Evolutionary conservation across 1,284 basidiomycete genomes (phyloP), one percentile per base, ranked within the genome.

Genomic region (Ganoderma multipileum): DNA sequence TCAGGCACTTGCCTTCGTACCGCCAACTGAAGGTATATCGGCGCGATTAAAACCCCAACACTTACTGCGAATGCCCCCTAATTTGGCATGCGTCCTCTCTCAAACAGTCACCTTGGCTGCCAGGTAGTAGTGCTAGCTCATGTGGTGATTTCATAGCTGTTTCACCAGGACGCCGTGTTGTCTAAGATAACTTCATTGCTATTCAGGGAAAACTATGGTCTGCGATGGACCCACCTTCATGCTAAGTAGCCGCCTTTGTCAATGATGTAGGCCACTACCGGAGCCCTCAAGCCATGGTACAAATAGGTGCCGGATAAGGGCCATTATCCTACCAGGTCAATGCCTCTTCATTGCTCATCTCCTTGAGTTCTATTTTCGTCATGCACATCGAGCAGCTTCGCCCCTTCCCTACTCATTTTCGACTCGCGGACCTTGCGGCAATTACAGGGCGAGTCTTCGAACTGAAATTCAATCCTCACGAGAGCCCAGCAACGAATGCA

Each of bases 371-470:
- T 61, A 38, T 26, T 38, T 1, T 30, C 33, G 33, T 33, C 33
- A 75, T 75, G 74, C 70, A 71, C 50, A 64, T 73, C 1, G 69
- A 68, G 20, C 67, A 71, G 42, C 74, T 75, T 28, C 70, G 68
- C 20, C 71, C 71, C 1, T 73, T 75, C 54, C 73, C 74, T 16
- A 52, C 70, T 18, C 70, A 72, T 58, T 74, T 75, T 64, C 64
- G 68, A 38, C 68, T 75, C 39, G 70, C 67, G 55, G 72, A 75
- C 59, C 57, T 75, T 30, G 69, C 73, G 8, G 64, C 70, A 12
- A 67, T 74, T 36, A 69, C 74, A 14, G 66, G 65, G 14, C 68
- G 69, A 30, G 70, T 72, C 26, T 74, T 75, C 62, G 70, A 72
- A 61, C 63, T 74, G 55, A 74, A 72, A 65, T 33, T 61, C 26